These are phyloP conservation scores for Lagenidium sp. DNA, from an alignment of 352 stramenopile species.

Conservation along the genomic window DNA sequence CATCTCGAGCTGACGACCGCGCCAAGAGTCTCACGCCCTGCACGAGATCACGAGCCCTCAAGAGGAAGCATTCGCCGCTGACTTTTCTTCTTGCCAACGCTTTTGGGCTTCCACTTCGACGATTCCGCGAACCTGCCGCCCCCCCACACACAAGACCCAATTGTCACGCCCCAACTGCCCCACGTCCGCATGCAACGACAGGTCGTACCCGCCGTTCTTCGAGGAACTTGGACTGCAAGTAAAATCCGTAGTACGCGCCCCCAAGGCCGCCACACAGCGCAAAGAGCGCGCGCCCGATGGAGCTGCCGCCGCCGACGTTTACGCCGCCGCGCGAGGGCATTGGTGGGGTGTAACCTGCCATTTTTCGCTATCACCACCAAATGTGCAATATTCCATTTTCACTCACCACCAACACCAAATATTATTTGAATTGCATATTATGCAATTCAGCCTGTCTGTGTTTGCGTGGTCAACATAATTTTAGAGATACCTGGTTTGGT, in stretches of 20 bases:
- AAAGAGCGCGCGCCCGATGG: slow-evolving; percentile 53
- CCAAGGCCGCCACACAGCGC: slow-evolving; percentile 54
- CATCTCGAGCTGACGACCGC: too few relatives aligned
- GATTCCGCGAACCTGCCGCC: slow-evolving; percentile 31
- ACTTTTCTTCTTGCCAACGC: slow-evolving; percentile 40
- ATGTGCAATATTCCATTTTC: too few relatives aligned
- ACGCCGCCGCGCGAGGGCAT: slow-evolving; percentile 23
- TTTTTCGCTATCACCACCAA: too few relatives aligned
- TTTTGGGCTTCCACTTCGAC: slow-evolving; percentile 60
- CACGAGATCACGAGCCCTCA: not conserved
- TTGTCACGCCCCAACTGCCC: too few relatives aligned
- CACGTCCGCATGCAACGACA: too few relatives aligned
- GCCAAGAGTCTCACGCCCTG: slow-evolving; percentile 3
- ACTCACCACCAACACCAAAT: too few relatives aligned
- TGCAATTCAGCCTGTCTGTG: too few relatives aligned
- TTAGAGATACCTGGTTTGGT: too few relatives aligned
- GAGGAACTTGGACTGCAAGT: slow-evolving; percentile 78
- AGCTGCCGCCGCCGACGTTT: slow-evolving; percentile 69
- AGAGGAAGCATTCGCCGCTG: not conserved
- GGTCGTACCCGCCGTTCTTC: slow-evolving; percentile 62
- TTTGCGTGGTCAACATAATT: too few relatives aligned
- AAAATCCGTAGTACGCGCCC: slow-evolving; percentile 74
- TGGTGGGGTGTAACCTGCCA: too few relatives aligned
- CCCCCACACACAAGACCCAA: too few relatives aligned
- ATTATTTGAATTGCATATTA: too few relatives aligned